Base-by-base conservation (phyloP, 352 stramenopile species). In the Pythium insidiosum region DNA sequence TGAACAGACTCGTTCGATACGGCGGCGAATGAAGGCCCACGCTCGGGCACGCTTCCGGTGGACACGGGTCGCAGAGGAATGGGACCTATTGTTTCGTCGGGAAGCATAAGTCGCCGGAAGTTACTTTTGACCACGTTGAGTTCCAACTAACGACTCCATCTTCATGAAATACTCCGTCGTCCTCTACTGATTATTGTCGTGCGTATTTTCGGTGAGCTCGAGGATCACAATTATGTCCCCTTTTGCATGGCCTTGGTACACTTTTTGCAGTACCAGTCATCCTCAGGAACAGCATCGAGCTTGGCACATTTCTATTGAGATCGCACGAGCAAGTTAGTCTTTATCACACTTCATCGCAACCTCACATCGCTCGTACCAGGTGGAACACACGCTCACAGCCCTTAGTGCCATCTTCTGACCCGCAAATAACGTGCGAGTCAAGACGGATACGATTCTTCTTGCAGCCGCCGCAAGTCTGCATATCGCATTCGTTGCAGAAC, bases 361-460 rank as follows among this genome's bases (percentile, higher is more conserved):
- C n/a, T n/a, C n/a, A n/a, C n/a, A n/a, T n/a, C n/a, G n/a, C n/a
- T n/a, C n/a, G n/a, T 71, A 95, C 84, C 66, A 95, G 63, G 26
- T 95, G 84, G 60, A 95, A 95, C 16, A 95, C 73, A 21, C 68
- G 66, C 41, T 94, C 84, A 26, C 84, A 95, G 48, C 84, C 84
- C 51, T 80, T 84, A 2, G 77, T 82, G 19, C 81, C 84, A 33
- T 94, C 84, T 52, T 95, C 84, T 3, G 79, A 90, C 16, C 84
- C 84, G 44, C 84, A 95, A 39, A 95, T 94, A 18, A 95, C 83
- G 31, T 95, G 82, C 39, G 82, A 84, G 43, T 95, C 78, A n/a
- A 95, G 64, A 2, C 79, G 77, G 43, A 95, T 90, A 33, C 83
- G 79, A 48, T 90, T 89, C 51, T 89, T 89, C 59, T 89, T 87